Conservation (phyloP, 1,284 basidiomycete genomes). For the Trichosporon asahii region DNA sequence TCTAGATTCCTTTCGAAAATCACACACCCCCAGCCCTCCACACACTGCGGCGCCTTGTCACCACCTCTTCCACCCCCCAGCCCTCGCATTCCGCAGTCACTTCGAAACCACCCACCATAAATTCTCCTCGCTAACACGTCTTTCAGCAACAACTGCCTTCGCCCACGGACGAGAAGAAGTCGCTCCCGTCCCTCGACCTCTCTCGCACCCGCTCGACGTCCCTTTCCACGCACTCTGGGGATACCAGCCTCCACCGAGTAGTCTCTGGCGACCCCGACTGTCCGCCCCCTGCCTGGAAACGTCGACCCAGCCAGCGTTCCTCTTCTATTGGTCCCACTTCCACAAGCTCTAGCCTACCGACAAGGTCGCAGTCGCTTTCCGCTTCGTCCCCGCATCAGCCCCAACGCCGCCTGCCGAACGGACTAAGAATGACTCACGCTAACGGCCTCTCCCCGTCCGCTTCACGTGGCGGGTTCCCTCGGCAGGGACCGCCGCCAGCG, state of each 20-base stretch:
- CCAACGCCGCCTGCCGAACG: slow-evolving; percentile 18
- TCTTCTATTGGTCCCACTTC: background rate
- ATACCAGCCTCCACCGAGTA: slow-evolving; percentile 28
- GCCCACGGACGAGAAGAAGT: slow-evolving; percentile 16
- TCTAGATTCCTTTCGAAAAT: background rate
- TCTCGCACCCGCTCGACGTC: slow-evolving; percentile 23
- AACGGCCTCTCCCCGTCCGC: background rate
- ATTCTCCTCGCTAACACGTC: slow-evolving; percentile 4
- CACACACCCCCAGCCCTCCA: background rate
- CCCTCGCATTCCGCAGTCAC: slow-evolving; percentile 8
- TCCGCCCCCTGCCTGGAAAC: slow-evolving; percentile 47
- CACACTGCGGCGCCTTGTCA: background rate
- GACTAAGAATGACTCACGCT: slow-evolving; percentile 24
- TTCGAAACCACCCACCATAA: background rate
- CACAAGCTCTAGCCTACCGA: slow-evolving; percentile 9
- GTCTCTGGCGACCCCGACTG: slow-evolving; percentile 44
- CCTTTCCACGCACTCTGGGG: slow-evolving; percentile 1
- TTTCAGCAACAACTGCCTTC: slow-evolving; percentile 25
- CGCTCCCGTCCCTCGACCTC: slow-evolving; percentile 15
- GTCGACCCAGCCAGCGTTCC: slow-evolving; percentile 25
- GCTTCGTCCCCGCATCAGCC: slow-evolving; percentile 13
- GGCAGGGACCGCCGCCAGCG: slow-evolving; percentile 5
- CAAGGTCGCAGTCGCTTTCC: background rate
- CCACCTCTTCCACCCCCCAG: background rate
- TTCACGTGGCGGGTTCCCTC: background rate